Percentiles rank a stretch among this genome's conserved stretches.
Conservation (phyloP, 345 rosid genomes). For the Hypericum androsaemum region DNA sequence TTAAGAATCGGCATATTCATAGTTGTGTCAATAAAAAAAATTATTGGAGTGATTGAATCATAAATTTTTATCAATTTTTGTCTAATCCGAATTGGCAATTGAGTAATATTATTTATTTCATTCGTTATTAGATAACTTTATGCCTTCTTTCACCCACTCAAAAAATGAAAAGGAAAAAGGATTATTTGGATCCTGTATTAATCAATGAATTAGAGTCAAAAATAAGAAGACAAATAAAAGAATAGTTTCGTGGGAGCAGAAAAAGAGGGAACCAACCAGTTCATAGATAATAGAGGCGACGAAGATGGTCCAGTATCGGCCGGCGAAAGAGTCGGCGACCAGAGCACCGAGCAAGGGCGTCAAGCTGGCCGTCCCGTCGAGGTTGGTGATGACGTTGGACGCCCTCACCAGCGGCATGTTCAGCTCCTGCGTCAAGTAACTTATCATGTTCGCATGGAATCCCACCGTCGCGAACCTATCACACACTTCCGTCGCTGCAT, state of each 20-base stretch:
- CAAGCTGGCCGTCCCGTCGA: slow-evolving; percentile 12
- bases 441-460: slow-evolving; percentile 13
- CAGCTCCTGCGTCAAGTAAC: slow-evolving; percentile 11
- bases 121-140: too few species aligned
- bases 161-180: too few species aligned
- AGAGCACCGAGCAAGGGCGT: slow-evolving; percentile 11
- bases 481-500: slow-evolving; percentile 13
- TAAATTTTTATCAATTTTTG: too few species aligned
- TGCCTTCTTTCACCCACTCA: too few species aligned
- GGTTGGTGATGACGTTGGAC: slow-evolving; percentile 9
- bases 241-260: background rate
- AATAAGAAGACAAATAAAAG: background rate
- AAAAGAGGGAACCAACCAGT: background rate
- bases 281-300: slow-evolving; percentile 11
- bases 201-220: background rate
- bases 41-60: too few species aligned
- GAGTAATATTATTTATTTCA: too few species aligned
- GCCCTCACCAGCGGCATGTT: slow-evolving; percentile 11
- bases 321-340: slow-evolving; percentile 14
- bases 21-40: too few species aligned
- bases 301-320: slow-evolving; percentile 13
- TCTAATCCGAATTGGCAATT: too few species aligned
- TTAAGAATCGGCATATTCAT: too few species aligned
- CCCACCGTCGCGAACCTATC: slow-evolving; percentile 17
- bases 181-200: background rate